Percentiles rank a stretch among this genome's conserved stretches.
Evolutionary conservation across 1,139 yeast genomes (phyloP).

Genomic region (Nakaseomyces uthaithaninus): DNA sequence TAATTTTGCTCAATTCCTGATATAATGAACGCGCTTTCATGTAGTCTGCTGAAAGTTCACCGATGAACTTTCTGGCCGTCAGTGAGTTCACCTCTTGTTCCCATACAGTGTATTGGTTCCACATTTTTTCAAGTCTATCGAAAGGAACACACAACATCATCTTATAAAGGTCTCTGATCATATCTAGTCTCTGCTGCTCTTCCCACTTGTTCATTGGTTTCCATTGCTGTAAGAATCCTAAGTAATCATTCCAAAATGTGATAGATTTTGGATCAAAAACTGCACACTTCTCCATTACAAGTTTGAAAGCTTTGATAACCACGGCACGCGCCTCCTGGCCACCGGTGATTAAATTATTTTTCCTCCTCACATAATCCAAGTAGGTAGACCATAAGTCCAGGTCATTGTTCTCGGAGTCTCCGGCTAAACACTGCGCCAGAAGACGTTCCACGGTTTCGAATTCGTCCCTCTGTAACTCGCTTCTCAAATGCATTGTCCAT

Average conservation of each 20-base stretch:
- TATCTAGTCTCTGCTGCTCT: slow-evolving; percentile 72
- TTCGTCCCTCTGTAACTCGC: slow-evolving; percentile 62
- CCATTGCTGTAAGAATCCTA: slow-evolving; percentile 72
- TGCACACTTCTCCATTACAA: slow-evolving; percentile 62
- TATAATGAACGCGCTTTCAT: slow-evolving; percentile 81
- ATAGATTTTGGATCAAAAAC: slow-evolving; percentile 72
- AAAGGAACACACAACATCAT: slow-evolving; percentile 66
- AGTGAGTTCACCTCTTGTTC: slow-evolving; percentile 68
- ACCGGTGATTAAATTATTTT: slow-evolving; percentile 71
- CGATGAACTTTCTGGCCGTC: slow-evolving; percentile 78
- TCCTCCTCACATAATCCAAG: slow-evolving; percentile 69
- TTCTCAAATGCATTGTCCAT: slow-evolving; percentile 68
- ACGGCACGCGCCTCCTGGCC: slow-evolving; percentile 75
- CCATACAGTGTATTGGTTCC: slow-evolving; percentile 78
- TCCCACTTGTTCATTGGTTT: slow-evolving; percentile 80
- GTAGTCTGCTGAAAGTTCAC: slow-evolving; percentile 77
- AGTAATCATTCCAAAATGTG: slow-evolving; percentile 71
- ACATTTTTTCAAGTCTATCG: slow-evolving; percentile 61
- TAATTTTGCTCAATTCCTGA: slow-evolving; percentile 57
- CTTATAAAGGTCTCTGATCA: slow-evolving; percentile 67
- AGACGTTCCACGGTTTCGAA: slow-evolving; percentile 42
- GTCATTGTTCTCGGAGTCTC: slow-evolving; percentile 28
- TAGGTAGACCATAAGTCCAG: slow-evolving; percentile 59
- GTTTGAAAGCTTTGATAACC: slow-evolving; percentile 76
- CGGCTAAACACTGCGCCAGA: slow-evolving; percentile 28